Evolutionary conservation across 2,329 filamentous ascomycete genomes (phyloP), one percentile per base, ranked within the genome.

Genomic region (Xylaria sp.): DNA sequence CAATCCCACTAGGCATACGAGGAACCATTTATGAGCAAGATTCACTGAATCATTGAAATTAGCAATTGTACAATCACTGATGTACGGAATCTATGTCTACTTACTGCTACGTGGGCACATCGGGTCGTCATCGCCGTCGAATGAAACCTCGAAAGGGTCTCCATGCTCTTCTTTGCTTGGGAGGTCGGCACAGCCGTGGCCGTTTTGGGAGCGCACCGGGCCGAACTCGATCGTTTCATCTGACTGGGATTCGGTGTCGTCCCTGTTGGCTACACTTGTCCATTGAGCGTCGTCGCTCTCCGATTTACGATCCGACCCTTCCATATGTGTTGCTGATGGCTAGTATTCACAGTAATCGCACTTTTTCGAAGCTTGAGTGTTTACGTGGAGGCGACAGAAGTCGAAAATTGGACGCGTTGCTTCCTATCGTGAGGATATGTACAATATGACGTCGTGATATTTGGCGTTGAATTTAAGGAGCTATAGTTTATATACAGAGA

Each of bases 51-150:
- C 7, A 57, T 28, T 1, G 18, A 5, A 51, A 39, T 69, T 55
- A 69, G 63, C 28, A 41, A 54, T 28, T 18, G n/a, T 13, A 33
- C 15, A 13, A n/a, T 18, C 13, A 41, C 55, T 12, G 4, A 46
- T 1, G 25, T 46, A 12, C 12, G 23, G 28, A 23, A 7, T n/a
- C 6, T 13, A 39, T n/a, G 5, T 18, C 23, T 13, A 89, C 78
- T 88, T 46, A 71, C 69, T 71, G 43, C 68, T 93, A 67, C 91
- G 88, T 0, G 94, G 94, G 74, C 91, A 92, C 79, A 89, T 78
- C 0, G 92, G 90, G 78, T 98, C 94, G 57, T 84, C 81, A 67
- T 94, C 90, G 5, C 88, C 89, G 48, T 95, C 91, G 87, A 92
- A 98, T 7, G 80, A 80, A 23, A 98, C 94, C 70, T 93, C 86